Evolutionary conservation across 2,329 filamentous ascomycete species (phyloP).

Genomic region (Monosporascus sp.): DNA sequence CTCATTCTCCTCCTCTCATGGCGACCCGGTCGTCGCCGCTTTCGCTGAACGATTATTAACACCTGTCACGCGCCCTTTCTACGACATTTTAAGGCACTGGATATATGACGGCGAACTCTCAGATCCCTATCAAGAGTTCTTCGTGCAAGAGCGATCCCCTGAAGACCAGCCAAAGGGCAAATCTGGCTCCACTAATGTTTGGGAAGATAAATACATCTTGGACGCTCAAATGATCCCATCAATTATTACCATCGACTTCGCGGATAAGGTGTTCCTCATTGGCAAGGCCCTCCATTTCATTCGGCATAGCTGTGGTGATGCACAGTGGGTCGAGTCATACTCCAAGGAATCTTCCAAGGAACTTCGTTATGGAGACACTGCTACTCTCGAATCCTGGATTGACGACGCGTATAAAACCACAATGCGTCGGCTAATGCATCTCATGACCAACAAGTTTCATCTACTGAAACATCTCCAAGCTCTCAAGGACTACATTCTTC

Average conservation of each 20-base stretch:
- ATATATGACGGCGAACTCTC: conserved; percentile 97
- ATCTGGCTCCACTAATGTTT: conserved; percentile 76
- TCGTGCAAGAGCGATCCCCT: conserved; percentile 77
- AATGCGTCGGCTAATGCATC: conserved; percentile 86
- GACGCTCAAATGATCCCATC: conserved; percentile 82
- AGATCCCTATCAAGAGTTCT: conserved; percentile 95
- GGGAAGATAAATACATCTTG: conserved; percentile 95
- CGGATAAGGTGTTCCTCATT: conserved; percentile 93
- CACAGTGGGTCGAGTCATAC: conserved; percentile 91
- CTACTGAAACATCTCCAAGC: conserved; percentile 88
- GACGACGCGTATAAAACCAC: conserved; percentile 97
- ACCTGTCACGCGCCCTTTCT: conserved; percentile 90
- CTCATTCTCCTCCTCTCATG: conserved; percentile 85
- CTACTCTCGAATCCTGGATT: conserved; percentile 85
- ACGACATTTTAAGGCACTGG: conserved; percentile 93
- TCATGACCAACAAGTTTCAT: conserved; percentile 95
- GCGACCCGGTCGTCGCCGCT: conserved; percentile 86
- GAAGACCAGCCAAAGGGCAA: conserved; percentile 40
- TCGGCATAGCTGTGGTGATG: conserved; percentile 88
- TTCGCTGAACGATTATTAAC: conserved; percentile 86
- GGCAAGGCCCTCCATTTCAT: conserved; percentile 99
- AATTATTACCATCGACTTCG: conserved; percentile 90
- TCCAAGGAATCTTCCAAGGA: conserved; percentile 91
- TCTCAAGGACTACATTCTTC: conserved; percentile 87
- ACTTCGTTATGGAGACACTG: conserved; percentile 86